Base-by-base conservation (phyloP, 2,329 filamentous ascomycete species). In the Cryoendolithus antarcticus region DNA sequence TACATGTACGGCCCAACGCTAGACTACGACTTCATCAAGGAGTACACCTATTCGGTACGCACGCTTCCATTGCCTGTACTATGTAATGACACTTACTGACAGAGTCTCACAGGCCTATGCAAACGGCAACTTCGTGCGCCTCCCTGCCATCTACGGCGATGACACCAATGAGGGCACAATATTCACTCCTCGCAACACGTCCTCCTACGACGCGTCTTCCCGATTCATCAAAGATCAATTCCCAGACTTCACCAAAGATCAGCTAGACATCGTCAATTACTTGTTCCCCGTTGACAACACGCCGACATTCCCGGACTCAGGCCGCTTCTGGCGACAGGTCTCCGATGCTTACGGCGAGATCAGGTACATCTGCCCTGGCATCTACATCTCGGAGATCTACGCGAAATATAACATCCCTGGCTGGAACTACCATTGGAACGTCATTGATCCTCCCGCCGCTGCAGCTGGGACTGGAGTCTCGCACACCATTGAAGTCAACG, bases 341-440 rank as follows among this genome's bases (percentile, higher is more conserved):
- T 64, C 67, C 41, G 67, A 72, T 34, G 73, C 68, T 3, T 80
- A 80, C 47, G 77, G 77, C 9, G 75, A 82, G 46, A 65, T 80
- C 47, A 66, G 76, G 4, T 81, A 80, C 55, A 76, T 66, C 47
- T 82, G 79, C 46, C 74, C 77, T 0, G 71, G 70, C 0, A 64
- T 80, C 28, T 72, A 66, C 57, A 60, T 80, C 51, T 69, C 66
- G 1, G 53, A 62, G 8, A 56, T 61, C 1, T 62, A 62, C 32
- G 57, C 60, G 3, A 46, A 53, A 12, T 48, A 62, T 40, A 60
- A 59, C 8, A 49, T 64, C 27, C 49, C 55, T 2, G 72, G 69
- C 19, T 88, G 74, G 70, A 78, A 75, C 52, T 88, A 88, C 54
- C 72, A 72, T 30, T 84, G 76, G 61, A 72, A 79, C 39, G 81